Conservation (phyloP, 2,329 filamentous ascomycete species). For the Ceratocystis eucalypticola region DNA sequence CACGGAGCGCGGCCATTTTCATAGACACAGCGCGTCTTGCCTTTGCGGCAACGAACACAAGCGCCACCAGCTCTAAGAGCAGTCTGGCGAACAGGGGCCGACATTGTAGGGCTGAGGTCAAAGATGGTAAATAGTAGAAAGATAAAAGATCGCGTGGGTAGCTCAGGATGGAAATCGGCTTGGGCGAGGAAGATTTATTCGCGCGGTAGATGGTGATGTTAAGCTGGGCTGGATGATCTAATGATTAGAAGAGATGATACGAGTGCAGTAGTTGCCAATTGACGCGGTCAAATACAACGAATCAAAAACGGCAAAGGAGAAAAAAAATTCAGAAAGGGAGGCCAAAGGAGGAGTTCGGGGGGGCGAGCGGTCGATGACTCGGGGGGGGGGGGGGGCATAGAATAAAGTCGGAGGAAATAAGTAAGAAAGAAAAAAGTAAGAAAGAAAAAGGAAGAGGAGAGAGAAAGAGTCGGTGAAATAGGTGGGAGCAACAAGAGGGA, state of each 20-base stretch:
- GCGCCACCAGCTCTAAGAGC: slow-evolving; percentile 47
- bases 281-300: too few relatives aligned
- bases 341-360: too few relatives aligned
- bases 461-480: slow-evolving; percentile 1
- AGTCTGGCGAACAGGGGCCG: slow-evolving; percentile 40
- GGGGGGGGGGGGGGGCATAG: not conserved
- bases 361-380: not conserved
- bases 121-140: not conserved
- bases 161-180: not conserved
- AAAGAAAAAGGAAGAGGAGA: not conserved
- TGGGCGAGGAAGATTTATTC: too few relatives aligned
- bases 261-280: too few relatives aligned
- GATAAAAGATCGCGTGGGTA: not conserved
- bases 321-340: too few relatives aligned
- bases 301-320: too few relatives aligned
- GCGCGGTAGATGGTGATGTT: too few relatives aligned
- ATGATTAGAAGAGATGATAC: not conserved
- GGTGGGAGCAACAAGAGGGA: slow-evolving; percentile 8
- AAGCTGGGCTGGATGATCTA: not conserved
- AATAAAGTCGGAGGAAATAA: not conserved
- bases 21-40: slow-evolving; percentile 52
- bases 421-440: slow-evolving; percentile 4
- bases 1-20: slow-evolving; percentile 49
- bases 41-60: slow-evolving; percentile 49
- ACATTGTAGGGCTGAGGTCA: slow-evolving; percentile 26